Percentiles rank a stretch among this genome's conserved stretches.
Conservation (phyloP, 2,329 filamentous ascomycete genomes). For the Fusarium penzigii region DNA sequence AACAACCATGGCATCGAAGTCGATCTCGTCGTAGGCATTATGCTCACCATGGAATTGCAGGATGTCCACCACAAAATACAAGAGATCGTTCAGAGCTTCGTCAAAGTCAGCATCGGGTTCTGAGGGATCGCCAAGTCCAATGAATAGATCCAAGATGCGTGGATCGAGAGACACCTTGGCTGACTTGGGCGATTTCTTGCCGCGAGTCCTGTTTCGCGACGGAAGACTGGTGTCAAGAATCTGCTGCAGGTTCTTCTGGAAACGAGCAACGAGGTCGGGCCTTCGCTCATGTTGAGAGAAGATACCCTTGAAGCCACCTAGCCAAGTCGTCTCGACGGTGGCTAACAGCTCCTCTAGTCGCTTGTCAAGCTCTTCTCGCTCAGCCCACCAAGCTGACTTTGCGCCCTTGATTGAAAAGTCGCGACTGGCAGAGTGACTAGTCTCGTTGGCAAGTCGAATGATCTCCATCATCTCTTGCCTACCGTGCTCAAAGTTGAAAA, state of each 20-base stretch:
- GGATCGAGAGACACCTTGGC: slow-evolving; percentile 52
- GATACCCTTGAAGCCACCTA: slow-evolving; percentile 93
- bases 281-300: slow-evolving; percentile 73
- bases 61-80: slow-evolving; percentile 96
- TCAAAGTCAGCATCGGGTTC: slow-evolving; percentile 73
- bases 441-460: slow-evolving; percentile 78
- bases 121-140: slow-evolving; percentile 76
- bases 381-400: slow-evolving; percentile 86
- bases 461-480: slow-evolving; percentile 80
- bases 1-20: slow-evolving; percentile 89
- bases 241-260: slow-evolving; percentile 75
- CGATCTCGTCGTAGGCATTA: slow-evolving; percentile 97
- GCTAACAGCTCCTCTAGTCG: slow-evolving; percentile 76
- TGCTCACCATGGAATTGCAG: slow-evolving; percentile 94
- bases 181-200: slow-evolving; percentile 51
- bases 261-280: slow-evolving; percentile 67
- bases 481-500: slow-evolving; percentile 82
- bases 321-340: slow-evolving; percentile 90
- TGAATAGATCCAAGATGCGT: slow-evolving; percentile 80
- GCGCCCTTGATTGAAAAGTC: slow-evolving; percentile 74
- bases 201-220: slow-evolving; percentile 67
- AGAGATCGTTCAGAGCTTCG: slow-evolving; percentile 84
- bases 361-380: slow-evolving; percentile 76
- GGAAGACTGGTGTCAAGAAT: slow-evolving; percentile 84
- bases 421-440: slow-evolving; percentile 67